Evolutionary conservation across 768 basidiomycete genomes (phyloP), one percentile per base, ranked within the genome.

Genomic region (Trichaptum fuscoviolaceum): DNA sequence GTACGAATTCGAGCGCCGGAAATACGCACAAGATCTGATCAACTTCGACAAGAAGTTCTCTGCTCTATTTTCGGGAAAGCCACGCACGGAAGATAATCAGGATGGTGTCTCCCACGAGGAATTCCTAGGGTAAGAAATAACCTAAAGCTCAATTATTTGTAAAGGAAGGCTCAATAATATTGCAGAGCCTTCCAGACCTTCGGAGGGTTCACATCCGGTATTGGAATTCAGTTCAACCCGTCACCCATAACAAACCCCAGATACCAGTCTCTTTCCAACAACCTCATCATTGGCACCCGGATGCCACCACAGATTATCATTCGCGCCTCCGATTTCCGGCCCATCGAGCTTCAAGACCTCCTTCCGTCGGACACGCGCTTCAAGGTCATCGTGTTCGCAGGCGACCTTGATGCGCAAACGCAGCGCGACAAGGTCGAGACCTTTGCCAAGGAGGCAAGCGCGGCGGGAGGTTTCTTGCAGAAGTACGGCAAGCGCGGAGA

Each of bases 11-110:
- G 91, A 93, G 71, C 81, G 91, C 27, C 81, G 84, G 63, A 84
- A 83, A 69, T 89, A 85, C 67, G 90, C 91, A 0, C 83, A 88
- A 74, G 89, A 91, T 66, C 80, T 93, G 67, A 92, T 92, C 66
- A 70, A 82, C 62, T 91, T 90, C 70, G 91, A 92, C 72, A 85
- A 84, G 69, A 72, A 87, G 67, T 89, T 86, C 67, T 81, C 88
- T 8, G 78, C 79, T 17, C 76, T 90, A n/a, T 90, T 90, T 73
- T 90, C 89, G 24, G 84, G 84, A 52, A 88, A 88, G 73, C 87
- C 89, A 4, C 78, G 80, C 35, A 85, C 85, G 5, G 75, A 77
- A 35, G 76, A 74, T 7, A 72, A 80, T 62, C 72, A 77, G 63
- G 79, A 82, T 52, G 85, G 86, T 24, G 83, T 76, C 1, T 67